Percentiles rank a stretch among this genome's conserved stretches.
phyloP scores from a whole-genome alignment of 306 rosid species.

The Medicago lupulina region DNA sequence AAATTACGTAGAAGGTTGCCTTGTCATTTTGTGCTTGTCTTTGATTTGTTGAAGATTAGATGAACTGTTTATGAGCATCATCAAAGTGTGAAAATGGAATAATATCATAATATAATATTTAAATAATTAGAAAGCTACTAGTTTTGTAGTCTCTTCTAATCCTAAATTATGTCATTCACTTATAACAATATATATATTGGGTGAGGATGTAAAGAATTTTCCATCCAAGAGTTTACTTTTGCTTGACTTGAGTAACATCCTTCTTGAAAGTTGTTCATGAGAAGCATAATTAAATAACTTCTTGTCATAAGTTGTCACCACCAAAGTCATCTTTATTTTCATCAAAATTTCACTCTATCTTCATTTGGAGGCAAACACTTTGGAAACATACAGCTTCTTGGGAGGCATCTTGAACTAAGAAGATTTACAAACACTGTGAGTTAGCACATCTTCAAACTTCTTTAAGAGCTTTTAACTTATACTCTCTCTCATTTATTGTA shows the following conservation, averaged over 20 bases:
- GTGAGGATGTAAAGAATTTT: conserved; percentile 38
- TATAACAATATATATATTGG: conserved; percentile 29
- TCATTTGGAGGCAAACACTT: conserved; percentile 59
- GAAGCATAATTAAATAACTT: conserved; percentile 20
- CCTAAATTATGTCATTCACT: conserved; percentile 58
- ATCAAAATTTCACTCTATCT: conserved; percentile 28
- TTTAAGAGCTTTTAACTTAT: conserved; percentile 27
- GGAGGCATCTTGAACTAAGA: conserved; percentile 40
- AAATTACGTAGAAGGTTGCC: conserved; percentile 61
- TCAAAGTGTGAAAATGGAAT: conserved; percentile 49
- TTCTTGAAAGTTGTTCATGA: conserved; percentile 42
- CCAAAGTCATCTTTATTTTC: conserved; percentile 45
- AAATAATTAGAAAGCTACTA: conserved; percentile 42
- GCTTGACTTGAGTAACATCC: conserved; percentile 47
- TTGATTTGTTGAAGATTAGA: conserved; percentile 54
- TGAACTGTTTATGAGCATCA: conserved; percentile 46
- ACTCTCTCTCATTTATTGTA: conserved; percentile 4
- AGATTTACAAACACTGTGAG: conserved; percentile 43
- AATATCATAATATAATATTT: conserved; percentile 35
- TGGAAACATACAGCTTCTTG: conserved; percentile 43
- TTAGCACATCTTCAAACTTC: conserved; percentile 41
- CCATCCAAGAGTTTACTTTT: conserved; percentile 30
- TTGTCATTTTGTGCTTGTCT: conserved; percentile 65
- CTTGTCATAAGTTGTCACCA: conserved; percentile 27
- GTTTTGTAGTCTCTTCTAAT: conserved; percentile 57